A percentile compares a stretch with the other conserved stretches of the same genome.
Evolutionary conservation across 2,329 filamentous ascomycete genomes (phyloP).

Genomic region (Aspergillus unguis): DNA sequence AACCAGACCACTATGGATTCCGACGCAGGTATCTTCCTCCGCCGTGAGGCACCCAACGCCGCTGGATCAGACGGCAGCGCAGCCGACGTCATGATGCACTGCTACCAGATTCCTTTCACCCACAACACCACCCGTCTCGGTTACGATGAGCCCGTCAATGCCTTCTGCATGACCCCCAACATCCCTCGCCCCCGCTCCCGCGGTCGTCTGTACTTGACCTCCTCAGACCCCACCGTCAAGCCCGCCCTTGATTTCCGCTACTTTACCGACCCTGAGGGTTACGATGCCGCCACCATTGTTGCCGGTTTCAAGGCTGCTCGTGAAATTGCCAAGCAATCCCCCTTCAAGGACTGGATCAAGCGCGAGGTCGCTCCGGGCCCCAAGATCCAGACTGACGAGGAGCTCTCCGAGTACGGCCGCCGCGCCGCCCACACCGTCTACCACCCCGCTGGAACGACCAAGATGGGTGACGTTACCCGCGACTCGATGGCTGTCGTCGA

Average conservation of each 20-base stretch:
- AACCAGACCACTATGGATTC: slow-evolving; percentile 90
- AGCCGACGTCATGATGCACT: slow-evolving; percentile 93
- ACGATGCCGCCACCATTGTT: slow-evolving; percentile 78
- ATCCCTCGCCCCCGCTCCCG: slow-evolving; percentile 78
- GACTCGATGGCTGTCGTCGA: slow-evolving; percentile 80
- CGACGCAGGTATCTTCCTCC: slow-evolving; percentile 83
- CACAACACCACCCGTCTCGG: slow-evolving; percentile 80
- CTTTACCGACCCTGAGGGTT: slow-evolving; percentile 82
- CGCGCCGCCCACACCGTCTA: slow-evolving; percentile 84
- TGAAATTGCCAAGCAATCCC: slow-evolving; percentile 68
- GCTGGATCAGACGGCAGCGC: slow-evolving; percentile 67
- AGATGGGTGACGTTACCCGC: slow-evolving; percentile 72
- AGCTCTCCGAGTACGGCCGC: slow-evolving; percentile 76
- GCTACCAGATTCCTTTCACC: slow-evolving; percentile 91
- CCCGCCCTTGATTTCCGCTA: slow-evolving; percentile 84
- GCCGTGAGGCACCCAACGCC: slow-evolving; percentile 69
- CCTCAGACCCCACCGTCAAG: slow-evolving; percentile 70
- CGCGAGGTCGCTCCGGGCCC: slow-evolving; percentile 76
- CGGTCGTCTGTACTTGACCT: slow-evolving; percentile 74
- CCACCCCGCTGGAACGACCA: slow-evolving; percentile 83
- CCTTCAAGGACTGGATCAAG: slow-evolving; percentile 81
- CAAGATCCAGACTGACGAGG: slow-evolving; percentile 70
- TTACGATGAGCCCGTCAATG: slow-evolving; percentile 67
- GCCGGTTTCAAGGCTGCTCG: slow-evolving; percentile 74
- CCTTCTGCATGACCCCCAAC: slow-evolving; percentile 92